These are phyloP conservation scores for Malassezia nana DNA, from an alignment of 1,284 basidiomycete species.

Conservation along the genomic window DNA sequence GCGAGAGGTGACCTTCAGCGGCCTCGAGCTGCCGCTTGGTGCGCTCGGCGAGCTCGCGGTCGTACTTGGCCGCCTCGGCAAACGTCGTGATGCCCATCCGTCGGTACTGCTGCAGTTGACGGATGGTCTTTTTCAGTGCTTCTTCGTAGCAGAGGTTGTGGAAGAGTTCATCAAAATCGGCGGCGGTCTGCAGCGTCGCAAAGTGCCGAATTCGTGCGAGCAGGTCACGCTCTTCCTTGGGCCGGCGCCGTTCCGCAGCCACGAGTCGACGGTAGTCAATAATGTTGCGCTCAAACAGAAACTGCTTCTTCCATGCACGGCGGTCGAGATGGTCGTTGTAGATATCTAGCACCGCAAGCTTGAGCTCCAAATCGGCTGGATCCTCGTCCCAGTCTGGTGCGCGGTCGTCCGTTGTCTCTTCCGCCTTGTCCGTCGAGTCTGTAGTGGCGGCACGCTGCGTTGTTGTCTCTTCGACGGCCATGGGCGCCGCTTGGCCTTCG, in stretches of 20 bases:
- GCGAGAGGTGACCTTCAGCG: slow-evolving; percentile 32
- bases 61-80: slow-evolving; percentile 38
- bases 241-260: slow-evolving; percentile 77
- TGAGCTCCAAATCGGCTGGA: slow-evolving; percentile 72
- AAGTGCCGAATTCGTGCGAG: slow-evolving; percentile 81
- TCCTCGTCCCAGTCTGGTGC: slow-evolving; percentile 59
- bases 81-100: slow-evolving; percentile 39
- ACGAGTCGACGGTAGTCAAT: slow-evolving; percentile 79
- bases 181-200: slow-evolving; percentile 77
- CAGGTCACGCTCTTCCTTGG: slow-evolving; percentile 84
- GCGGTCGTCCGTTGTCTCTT: slow-evolving; percentile 34
- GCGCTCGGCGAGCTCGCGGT: slow-evolving; percentile 40
- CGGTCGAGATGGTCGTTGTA: slow-evolving; percentile 86
- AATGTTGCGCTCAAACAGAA: slow-evolving; percentile 84
- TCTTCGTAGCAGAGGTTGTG: slow-evolving; percentile 63
- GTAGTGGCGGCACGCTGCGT: not conserved
- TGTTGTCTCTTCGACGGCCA: slow-evolving; percentile 13
- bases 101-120: slow-evolving; percentile 43
- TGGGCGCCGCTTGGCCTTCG: slow-evolving; percentile 1
- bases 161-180: slow-evolving; percentile 80
- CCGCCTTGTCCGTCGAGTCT: slow-evolving; percentile 24
- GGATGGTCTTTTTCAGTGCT: slow-evolving; percentile 33
- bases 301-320: slow-evolving; percentile 71
- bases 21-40: slow-evolving; percentile 30
- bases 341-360: slow-evolving; percentile 79